Evolutionary conservation across 495 filamentous ascomycete genomes (phyloP).

Genomic region (Penicillium canariense): DNA sequence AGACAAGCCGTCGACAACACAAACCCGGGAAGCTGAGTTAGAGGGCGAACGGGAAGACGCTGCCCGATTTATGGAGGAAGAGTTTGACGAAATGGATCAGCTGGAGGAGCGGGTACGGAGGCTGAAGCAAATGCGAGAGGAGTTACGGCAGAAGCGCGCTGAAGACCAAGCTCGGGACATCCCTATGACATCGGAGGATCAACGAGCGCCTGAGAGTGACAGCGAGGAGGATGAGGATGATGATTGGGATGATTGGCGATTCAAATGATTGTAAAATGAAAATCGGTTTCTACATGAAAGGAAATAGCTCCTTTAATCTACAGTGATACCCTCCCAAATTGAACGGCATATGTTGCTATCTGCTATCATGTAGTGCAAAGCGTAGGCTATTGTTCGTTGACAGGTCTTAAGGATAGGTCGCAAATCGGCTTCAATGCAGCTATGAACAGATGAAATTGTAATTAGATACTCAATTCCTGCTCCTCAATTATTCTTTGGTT

Average conservation of each 20-base stretch:
- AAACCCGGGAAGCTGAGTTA: conserved; percentile 55
- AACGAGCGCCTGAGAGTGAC: conserved; percentile 22
- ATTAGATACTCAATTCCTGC: neutral
- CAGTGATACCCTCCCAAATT: conserved; percentile 44
- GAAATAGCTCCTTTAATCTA: conserved; percentile 31
- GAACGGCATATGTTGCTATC: conserved; percentile 4
- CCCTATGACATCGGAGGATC: conserved; percentile 20
- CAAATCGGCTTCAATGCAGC: too few relatives aligned
- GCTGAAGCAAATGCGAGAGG: conserved; percentile 69
- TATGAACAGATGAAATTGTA: neutral
- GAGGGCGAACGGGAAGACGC: conserved; percentile 88
- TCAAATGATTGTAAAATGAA: conserved; percentile 43
- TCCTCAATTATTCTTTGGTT: neutral
- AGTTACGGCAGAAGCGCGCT: conserved; percentile 47
- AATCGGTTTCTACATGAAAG: conserved; percentile 14
- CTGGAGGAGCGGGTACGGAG: conserved; percentile 76
- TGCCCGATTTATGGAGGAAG: conserved; percentile 72
- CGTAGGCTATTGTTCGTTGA: neutral
- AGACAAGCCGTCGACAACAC: conserved; percentile 47
- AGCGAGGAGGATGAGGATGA: conserved; percentile 42
- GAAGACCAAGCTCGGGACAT: conserved; percentile 40
- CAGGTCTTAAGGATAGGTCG: neutral
- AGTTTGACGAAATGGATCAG: conserved; percentile 93
- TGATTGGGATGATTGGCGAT: conserved; percentile 69
- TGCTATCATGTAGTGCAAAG: neutral